Conservation (phyloP, 1,284 basidiomycete genomes). For the Schizophyllum amplum region DNA sequence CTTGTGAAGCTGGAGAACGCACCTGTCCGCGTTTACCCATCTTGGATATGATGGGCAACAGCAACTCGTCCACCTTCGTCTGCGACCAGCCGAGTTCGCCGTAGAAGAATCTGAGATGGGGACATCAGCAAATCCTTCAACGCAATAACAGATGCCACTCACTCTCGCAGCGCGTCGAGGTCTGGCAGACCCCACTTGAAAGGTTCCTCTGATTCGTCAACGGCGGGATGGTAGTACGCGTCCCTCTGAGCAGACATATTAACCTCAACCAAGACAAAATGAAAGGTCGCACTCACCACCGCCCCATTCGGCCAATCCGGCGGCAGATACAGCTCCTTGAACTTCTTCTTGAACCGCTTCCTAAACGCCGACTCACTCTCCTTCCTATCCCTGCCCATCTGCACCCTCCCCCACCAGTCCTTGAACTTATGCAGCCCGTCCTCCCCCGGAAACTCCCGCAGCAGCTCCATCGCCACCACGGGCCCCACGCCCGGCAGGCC, state of each 20-base stretch:
- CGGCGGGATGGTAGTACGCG: constrained; percentile 87
- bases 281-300: constrained; percentile 49
- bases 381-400: constrained; percentile 76
- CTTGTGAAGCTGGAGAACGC: constrained; percentile 11
- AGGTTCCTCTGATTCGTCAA: constrained; percentile 87
- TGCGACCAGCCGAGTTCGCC: constrained; percentile 85
- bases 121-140: not conserved
- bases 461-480: constrained; percentile 92
- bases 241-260: constrained; percentile 49
- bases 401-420: constrained; percentile 95
- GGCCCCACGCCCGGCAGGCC: constrained; percentile 93
- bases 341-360: constrained; percentile 85
- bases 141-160: constrained; percentile 21
- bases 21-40: constrained; percentile 77
- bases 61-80: constrained; percentile 83
- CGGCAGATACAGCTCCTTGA: constrained; percentile 74
- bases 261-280: not conserved
- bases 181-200: constrained; percentile 98
- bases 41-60: constrained; percentile 90
- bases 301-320: constrained; percentile 86
- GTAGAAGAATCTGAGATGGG: constrained; percentile 61
- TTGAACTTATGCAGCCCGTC: constrained; percentile 82
- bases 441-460: constrained; percentile 84
- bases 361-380: constrained; percentile 74
- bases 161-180: constrained; percentile 83